Evolutionary conservation across 257 asterid genomes (phyloP).

Genomic region (Scutellaria baicalensis): DNA sequence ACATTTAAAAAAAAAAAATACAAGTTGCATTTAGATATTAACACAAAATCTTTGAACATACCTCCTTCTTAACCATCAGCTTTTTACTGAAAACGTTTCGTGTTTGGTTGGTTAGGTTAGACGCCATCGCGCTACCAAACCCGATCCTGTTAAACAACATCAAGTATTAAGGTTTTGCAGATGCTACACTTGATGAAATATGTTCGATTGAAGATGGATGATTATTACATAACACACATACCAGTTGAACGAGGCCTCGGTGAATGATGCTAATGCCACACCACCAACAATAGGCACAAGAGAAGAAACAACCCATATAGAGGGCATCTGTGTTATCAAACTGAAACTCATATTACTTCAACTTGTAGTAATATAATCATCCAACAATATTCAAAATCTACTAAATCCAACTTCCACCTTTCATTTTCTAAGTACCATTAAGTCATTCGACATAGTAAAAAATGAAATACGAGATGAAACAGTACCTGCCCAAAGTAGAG

Average conservation of each 20-base stretch:
- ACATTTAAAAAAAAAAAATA: background rate
- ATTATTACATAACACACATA: constrained; percentile 8
- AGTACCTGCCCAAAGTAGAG: constrained; percentile 65
- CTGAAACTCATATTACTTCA: constrained; percentile 25
- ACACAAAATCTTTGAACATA: constrained; percentile 1
- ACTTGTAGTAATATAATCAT: constrained; percentile 6
- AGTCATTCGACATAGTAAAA: too few species aligned
- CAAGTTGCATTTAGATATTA: background rate
- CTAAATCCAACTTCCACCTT: background rate
- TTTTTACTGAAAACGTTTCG: constrained; percentile 80
- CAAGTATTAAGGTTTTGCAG: background rate
- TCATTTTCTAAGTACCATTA: background rate
- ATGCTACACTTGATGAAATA: background rate
- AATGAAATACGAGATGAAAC: background rate
- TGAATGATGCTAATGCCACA: constrained; percentile 84
- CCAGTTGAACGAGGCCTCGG: constrained; percentile 92
- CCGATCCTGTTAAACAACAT: constrained; percentile 58
- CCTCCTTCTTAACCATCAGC: constrained; percentile 70
- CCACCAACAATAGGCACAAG: constrained; percentile 86
- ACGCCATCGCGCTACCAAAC: constrained; percentile 87
- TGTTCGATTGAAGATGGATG: background rate
- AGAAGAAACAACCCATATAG: constrained; percentile 64
- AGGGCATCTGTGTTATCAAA: constrained; percentile 60
- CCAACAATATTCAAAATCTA: background rate
- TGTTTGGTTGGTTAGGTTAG: constrained; percentile 84